Conservation (phyloP, 768 basidiomycete genomes). For the Collybiopsis luxurians region DNA sequence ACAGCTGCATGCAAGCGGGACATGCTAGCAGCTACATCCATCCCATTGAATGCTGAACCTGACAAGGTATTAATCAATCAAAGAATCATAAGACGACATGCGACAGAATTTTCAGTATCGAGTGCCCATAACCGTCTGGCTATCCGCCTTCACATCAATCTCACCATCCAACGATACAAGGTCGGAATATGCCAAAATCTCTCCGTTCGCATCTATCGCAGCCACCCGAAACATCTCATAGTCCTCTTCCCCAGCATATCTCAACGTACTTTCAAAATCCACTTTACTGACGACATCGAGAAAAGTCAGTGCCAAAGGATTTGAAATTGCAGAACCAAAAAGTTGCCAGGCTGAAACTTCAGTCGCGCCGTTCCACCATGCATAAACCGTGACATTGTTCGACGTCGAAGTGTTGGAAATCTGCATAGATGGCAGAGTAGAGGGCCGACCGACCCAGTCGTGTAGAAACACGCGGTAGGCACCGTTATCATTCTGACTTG, state of each 20-base stretch:
- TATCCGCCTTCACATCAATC: background rate
- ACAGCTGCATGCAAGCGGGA: too few species aligned
- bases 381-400: conserved; percentile 8
- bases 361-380: conserved; percentile 17
- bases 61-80: too few species aligned
- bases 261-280: conserved; percentile 17
- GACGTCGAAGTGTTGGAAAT: background rate
- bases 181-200: background rate
- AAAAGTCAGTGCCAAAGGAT: background rate
- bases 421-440: conserved; percentile 4
- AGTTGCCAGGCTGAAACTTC: conserved; percentile 12
- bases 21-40: too few species aligned
- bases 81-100: too few species aligned
- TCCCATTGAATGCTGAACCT: too few species aligned
- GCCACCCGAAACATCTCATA: background rate
- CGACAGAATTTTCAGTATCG: background rate
- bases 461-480: background rate
- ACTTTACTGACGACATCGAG: conserved; percentile 1
- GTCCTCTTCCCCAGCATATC: background rate
- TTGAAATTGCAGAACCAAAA: conserved; percentile 1
- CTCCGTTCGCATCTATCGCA: background rate
- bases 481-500: too few species aligned
- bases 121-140: background rate
- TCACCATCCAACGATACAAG: background rate
- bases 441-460: conserved; percentile 12